phyloP scores from a whole-genome alignment of 768 basidiomycete genomes.

The Myochromella boudieri region DNA sequence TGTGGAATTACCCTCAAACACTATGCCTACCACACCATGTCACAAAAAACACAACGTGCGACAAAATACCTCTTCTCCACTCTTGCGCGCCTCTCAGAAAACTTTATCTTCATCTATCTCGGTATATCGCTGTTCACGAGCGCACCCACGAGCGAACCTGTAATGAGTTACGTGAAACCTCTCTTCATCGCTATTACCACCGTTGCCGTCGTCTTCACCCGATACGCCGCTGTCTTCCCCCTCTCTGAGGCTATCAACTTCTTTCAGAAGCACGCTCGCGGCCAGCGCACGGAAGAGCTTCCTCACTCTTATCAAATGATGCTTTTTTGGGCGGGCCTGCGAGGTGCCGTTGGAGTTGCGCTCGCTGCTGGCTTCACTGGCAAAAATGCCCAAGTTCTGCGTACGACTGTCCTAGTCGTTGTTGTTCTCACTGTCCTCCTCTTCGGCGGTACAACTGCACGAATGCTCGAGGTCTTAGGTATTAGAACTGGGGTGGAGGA shows the following conservation, averaged over 20 bases:
- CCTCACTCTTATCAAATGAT: slow-evolving; percentile 99
- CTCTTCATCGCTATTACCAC: slow-evolving; percentile 92
- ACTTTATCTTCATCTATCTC: slow-evolving; percentile 99
- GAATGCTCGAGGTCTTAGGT: slow-evolving; percentile 97
- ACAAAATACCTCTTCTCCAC: slow-evolving; percentile 95
- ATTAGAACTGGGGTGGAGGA: slow-evolving; percentile 95
- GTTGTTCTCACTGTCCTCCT: slow-evolving; percentile 93
- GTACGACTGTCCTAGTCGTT: slow-evolving; percentile 93
- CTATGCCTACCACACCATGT: slow-evolving; percentile 99
- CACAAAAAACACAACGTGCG: slow-evolving; percentile 86
- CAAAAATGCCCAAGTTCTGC: slow-evolving; percentile 85
- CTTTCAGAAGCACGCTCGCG: slow-evolving; percentile 79
- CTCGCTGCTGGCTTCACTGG: slow-evolving; percentile 95
- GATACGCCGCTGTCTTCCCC: slow-evolving; percentile 95
- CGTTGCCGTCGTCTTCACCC: slow-evolving; percentile 90
- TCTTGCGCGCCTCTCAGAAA: slow-evolving; percentile 93
- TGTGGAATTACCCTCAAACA: slow-evolving; percentile 99
- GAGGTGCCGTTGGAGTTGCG: slow-evolving; percentile 97
- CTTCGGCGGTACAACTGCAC: slow-evolving; percentile 95
- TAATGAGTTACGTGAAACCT: slow-evolving; percentile 88
- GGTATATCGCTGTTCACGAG: slow-evolving; percentile 95
- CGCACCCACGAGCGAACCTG: slow-evolving; percentile 72
- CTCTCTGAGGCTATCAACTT: slow-evolving; percentile 94
- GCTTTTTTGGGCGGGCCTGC: slow-evolving; percentile 97
- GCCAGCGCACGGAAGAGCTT: slow-evolving; percentile 85